Evolutionary conservation across 2,329 filamentous ascomycete species (phyloP).

Genomic region (Pleomassaria siparia): DNA sequence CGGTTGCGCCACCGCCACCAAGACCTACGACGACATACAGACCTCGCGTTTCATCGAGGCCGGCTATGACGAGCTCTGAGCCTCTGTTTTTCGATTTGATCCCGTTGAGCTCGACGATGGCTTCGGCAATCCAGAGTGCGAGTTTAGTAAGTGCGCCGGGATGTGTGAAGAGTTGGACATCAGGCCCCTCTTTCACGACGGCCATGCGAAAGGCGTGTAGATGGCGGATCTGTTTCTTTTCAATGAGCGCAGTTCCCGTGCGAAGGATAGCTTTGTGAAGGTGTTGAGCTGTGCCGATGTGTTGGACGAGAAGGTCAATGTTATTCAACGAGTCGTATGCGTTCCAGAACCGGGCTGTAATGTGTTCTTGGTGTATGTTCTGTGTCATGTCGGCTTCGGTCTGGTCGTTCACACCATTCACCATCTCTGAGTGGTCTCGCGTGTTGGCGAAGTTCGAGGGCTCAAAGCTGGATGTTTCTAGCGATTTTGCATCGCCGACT

Average conservation of each 20-base stretch:
- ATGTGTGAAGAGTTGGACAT: conserved; percentile 88
- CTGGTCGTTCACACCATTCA: conserved; percentile 14
- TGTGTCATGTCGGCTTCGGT: conserved; percentile 18
- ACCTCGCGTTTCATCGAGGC: conserved; percentile 81
- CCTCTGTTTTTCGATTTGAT: conserved; percentile 68
- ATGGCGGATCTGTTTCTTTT: conserved; percentile 92
- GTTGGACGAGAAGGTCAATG: conserved; percentile 71
- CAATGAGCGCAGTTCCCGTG: conserved; percentile 85
- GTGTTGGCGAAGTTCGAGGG: conserved; percentile 28
- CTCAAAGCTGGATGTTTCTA: conserved; percentile 35
- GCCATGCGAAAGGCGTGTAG: conserved; percentile 92
- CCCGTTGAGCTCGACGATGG: conserved; percentile 83
- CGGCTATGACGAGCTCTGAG: conserved; percentile 86
- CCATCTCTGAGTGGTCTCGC: conserved; percentile 30
- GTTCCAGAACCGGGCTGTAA: conserved; percentile 58
- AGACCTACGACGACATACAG: conserved; percentile 94
- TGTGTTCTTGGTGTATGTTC: conserved; percentile 46
- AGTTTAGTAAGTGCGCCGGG: conserved; percentile 91
- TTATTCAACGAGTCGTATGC: conserved; percentile 58
- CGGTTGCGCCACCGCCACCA: conserved; percentile 76
- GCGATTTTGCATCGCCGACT: conserved; percentile 66
- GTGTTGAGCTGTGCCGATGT: conserved; percentile 81
- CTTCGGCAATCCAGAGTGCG: conserved; percentile 91
- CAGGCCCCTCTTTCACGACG: conserved; percentile 91
- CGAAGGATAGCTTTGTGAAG: conserved; percentile 90